Evolutionary conservation across 768 basidiomycete genomes (phyloP).

Genomic region (Xerocomellus intermedius): DNA sequence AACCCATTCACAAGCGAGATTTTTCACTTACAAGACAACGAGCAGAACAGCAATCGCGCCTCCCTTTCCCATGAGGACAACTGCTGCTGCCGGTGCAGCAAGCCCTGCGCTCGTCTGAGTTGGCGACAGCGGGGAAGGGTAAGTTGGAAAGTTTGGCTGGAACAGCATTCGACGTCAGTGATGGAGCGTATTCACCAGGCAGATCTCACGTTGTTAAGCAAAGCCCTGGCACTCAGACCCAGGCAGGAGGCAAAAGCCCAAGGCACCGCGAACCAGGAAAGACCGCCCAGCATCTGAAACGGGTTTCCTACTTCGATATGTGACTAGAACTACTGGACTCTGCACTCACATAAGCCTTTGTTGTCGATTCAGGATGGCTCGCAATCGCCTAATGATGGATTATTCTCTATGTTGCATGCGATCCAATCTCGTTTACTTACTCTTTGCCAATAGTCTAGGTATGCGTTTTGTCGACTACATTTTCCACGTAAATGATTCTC

Average conservation of each 20-base stretch:
- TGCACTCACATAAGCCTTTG: slow-evolving; percentile 46
- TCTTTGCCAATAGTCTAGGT: slow-evolving; percentile 52
- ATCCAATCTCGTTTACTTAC: slow-evolving; percentile 17
- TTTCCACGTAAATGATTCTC: background rate
- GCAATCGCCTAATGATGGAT: slow-evolving; percentile 42
- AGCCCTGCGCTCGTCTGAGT: slow-evolving; percentile 43
- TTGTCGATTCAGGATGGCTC: slow-evolving; percentile 48
- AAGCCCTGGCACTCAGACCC: slow-evolving; percentile 42
- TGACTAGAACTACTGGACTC: too few species aligned
- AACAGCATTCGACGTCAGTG: background rate
- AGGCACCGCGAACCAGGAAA: slow-evolving; percentile 59
- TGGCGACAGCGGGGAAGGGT: slow-evolving; percentile 41
- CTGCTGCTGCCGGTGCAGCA: slow-evolving; percentile 46
- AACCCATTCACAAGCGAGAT: background rate
- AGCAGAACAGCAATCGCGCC: slow-evolving; percentile 45
- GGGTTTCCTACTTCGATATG: background rate
- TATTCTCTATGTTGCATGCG: background rate
- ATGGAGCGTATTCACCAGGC: too few species aligned
- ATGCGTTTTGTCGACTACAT: background rate
- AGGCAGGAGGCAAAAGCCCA: slow-evolving; percentile 50
- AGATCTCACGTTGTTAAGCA: slow-evolving; percentile 31
- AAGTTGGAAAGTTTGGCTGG: slow-evolving; percentile 54
- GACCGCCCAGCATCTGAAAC: slow-evolving; percentile 50
- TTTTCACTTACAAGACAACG: slow-evolving; percentile 37
- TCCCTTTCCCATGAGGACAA: slow-evolving; percentile 44